Evolutionary conservation across 2,329 filamentous ascomycete species (phyloP).

Genomic region (Akanthomyces muscarius): DNA sequence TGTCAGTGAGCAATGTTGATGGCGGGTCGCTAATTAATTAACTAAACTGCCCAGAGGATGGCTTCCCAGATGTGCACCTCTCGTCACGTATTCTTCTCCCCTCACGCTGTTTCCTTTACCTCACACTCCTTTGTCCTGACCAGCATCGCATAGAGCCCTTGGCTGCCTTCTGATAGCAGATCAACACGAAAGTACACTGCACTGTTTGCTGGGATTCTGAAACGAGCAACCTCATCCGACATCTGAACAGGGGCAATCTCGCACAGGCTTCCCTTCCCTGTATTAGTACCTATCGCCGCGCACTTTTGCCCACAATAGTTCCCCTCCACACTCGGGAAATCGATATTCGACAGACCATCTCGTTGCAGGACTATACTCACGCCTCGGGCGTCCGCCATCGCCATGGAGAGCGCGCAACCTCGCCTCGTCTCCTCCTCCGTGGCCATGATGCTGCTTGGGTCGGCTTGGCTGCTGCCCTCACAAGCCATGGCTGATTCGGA

Average conservation of each 20-base stretch:
- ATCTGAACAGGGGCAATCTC: neutral
- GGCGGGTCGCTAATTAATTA: neutral
- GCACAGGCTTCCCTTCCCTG: neutral
- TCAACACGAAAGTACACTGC: neutral
- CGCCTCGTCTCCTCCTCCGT: constrained; percentile 1
- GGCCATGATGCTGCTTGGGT: constrained; percentile 5
- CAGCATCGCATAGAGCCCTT: neutral
- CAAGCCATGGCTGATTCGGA: constrained; percentile 5
- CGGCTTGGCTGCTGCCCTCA: constrained; percentile 2
- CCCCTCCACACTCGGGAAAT: neutral
- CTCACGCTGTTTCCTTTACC: neutral
- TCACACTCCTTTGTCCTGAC: neutral
- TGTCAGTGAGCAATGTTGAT: constrained; percentile 1
- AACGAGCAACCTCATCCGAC: neutral
- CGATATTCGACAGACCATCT: neutral
- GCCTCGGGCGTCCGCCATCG: neutral
- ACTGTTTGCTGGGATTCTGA: neutral
- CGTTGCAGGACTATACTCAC: neutral
- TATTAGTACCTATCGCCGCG: neutral
- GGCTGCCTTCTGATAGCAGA: neutral
- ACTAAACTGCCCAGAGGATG: neutral
- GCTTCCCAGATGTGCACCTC: neutral
- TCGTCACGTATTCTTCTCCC: neutral
- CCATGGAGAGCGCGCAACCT: neutral
- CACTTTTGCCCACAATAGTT: neutral